These are phyloP conservation scores for Pleodorina starrii DNA, from an alignment of 139 green algal genomes.

Conservation along the genomic window DNA sequence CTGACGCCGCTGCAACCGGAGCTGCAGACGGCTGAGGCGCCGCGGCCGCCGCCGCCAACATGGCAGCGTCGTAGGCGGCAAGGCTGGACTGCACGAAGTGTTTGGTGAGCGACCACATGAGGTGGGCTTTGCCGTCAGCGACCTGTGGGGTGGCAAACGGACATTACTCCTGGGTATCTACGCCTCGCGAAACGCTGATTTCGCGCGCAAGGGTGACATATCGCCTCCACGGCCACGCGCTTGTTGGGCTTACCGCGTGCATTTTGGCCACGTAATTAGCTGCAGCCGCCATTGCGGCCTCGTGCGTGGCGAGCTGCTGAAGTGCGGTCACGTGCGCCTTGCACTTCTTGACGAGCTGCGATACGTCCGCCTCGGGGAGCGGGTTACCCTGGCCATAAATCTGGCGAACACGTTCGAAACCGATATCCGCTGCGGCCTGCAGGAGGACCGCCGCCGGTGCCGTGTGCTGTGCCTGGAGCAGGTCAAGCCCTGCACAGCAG, in stretches of 20 bases:
- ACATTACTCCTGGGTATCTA: too few relatives aligned
- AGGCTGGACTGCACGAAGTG: constrained; percentile 22
- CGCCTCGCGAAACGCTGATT: too few relatives aligned
- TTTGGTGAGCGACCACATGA: constrained; percentile 31
- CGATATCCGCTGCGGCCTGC: constrained; percentile 25
- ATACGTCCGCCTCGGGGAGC: neutral
- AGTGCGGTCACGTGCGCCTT: constrained; percentile 52
- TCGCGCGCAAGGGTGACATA: too few relatives aligned
- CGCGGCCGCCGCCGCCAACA: neutral
- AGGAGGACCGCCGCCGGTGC: neutral
- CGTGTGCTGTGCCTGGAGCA: constrained; percentile 23
- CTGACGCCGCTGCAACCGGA: neutral
- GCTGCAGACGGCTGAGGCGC: neutral
- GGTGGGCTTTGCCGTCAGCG: neutral
- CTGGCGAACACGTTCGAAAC: neutral
- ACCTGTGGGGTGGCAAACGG: constrained; percentile 32
- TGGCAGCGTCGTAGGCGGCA: neutral
- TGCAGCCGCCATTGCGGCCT: neutral
- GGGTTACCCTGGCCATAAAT: neutral
- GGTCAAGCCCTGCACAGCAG: constrained; percentile 16
- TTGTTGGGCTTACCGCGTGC: constrained; percentile 17
- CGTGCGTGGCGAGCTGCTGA: neutral
- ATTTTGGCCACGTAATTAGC: neutral
- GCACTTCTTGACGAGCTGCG: constrained; percentile 40
- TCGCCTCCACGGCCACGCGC: too few relatives aligned